Conservation (phyloP, 1,284 basidiomycete species). For the Phylloporus sp. region DNA sequence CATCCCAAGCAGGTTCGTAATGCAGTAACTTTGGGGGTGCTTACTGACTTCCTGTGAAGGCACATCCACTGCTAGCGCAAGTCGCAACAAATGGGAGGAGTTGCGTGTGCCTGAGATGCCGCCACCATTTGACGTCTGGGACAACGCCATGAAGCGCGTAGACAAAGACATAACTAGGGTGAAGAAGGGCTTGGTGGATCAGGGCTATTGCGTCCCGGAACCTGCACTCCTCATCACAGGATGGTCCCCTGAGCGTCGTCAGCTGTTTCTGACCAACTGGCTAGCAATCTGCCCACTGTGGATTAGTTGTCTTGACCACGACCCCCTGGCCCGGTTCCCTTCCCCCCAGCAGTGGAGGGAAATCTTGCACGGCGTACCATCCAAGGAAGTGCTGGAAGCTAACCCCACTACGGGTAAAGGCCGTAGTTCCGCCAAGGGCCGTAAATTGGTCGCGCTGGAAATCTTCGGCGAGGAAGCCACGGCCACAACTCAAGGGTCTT, state of each 20-base stretch:
- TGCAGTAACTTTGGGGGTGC: neutral
- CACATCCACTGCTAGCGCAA: neutral
- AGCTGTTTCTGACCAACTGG: constrained; percentile 17
- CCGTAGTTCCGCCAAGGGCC: neutral
- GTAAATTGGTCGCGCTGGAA: neutral
- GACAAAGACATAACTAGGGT: neutral
- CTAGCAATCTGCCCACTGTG: neutral
- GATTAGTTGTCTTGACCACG: neutral
- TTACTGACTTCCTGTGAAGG: neutral
- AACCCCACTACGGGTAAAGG: no score
- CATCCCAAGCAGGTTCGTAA: neutral
- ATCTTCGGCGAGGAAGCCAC: neutral
- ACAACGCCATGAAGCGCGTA: neutral
- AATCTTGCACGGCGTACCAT: neutral
- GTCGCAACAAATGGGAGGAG: constrained; percentile 13
- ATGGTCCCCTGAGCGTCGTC: neutral
- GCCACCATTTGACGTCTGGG: neutral
- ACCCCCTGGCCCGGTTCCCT: neutral
- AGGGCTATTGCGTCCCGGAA: constrained; percentile 12
- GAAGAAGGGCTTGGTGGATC: neutral
- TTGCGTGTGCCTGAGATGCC: neutral
- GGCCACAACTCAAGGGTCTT: no score
- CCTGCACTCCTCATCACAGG: constrained; percentile 9
- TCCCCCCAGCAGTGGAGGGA: neutral
- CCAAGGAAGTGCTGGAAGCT: neutral